These are phyloP conservation scores for Fusarium algeriense DNA, from an alignment of 2,329 filamentous ascomycete genomes.

Conservation along the genomic window DNA sequence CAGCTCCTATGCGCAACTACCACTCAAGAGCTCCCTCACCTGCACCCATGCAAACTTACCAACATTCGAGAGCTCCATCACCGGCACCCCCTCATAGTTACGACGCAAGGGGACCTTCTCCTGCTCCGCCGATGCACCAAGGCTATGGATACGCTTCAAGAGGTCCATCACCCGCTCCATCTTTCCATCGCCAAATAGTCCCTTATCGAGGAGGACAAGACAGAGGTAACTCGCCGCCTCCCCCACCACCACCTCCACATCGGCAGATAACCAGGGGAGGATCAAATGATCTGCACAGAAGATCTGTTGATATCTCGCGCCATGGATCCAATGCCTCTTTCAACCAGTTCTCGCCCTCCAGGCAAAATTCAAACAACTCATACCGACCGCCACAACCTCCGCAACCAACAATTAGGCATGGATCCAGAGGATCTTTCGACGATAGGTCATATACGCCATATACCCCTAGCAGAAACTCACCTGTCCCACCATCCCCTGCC, in stretches of 20 bases:
- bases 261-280: constrained; percentile 68
- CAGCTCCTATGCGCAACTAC: constrained; percentile 37
- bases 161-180: constrained; percentile 55
- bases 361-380: constrained; percentile 57
- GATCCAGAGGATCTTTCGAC: constrained; percentile 47
- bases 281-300: constrained; percentile 55
- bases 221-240: constrained; percentile 73
- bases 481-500: constrained; percentile 75
- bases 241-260: constrained; percentile 86
- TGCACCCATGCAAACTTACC: constrained; percentile 39
- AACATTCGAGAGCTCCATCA: constrained; percentile 47
- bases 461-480: constrained; percentile 71
- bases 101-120: constrained; percentile 51
- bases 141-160: constrained; percentile 52
- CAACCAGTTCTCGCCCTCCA: constrained; percentile 46
- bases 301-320: constrained; percentile 49
- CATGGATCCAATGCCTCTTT: constrained; percentile 54
- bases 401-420: constrained; percentile 35
- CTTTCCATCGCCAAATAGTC: constrained; percentile 41
- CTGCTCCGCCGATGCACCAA: constrained; percentile 47
- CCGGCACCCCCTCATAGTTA: constrained; percentile 48
- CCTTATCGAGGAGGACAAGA: constrained; percentile 46
- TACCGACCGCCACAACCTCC: constrained; percentile 46
- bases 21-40: constrained; percentile 35
- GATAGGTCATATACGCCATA: constrained; percentile 52